Base-by-base conservation (phyloP, 2,329 filamentous ascomycete genomes). In the Verticillium albo-atrum region DNA sequence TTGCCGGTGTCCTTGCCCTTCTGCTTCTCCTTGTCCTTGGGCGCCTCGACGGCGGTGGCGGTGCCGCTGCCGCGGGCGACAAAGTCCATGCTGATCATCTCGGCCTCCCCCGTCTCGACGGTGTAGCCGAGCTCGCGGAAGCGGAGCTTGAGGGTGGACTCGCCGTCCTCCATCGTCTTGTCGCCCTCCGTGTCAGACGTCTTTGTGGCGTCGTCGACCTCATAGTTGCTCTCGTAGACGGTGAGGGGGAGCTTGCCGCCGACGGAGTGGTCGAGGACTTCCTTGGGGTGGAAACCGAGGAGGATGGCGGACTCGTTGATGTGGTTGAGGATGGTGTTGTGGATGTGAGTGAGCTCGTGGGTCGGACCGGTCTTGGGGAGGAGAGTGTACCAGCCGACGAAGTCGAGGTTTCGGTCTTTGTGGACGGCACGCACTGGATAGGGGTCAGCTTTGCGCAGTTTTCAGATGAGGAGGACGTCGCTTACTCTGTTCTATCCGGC, bases 61-160 rank as follows among this genome's bases (percentile, higher is more conserved):
- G 91, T 94, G 54, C 90, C 91, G 54, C 90, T 90, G 42, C 90
- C 91, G 57, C 89, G 88, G 1, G 94, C 93, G 23, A 99, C 89
- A 65, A 93, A 96, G 74, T 97, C 92, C 68, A 99, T 91, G 66
- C 91, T 90, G 65, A 99, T 98, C 92, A 97, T 97, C 74, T 99
- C 95, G 1, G 93, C 93, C 73, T 98, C 93, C 10, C 91, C 92
- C 0, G 93, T 97, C 76, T 98, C 95, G 2, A 98, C 88, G 0
- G 89, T 89, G 73, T 95, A 98, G 2, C 89, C 86, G 10, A 98
- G 76, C 70, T 96, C 89, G 61, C 89, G 85, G 74, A 98, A 98
- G 68, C 85, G 89, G 61, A 95, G 81, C 56, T 82, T 84, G 26
- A 87, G 71, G 2, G 78, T 73, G 1, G 78, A 72, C 34, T 85